Evolutionary conservation across 768 basidiomycete species (phyloP).

Genomic region (Hygrocybe punicea): DNA sequence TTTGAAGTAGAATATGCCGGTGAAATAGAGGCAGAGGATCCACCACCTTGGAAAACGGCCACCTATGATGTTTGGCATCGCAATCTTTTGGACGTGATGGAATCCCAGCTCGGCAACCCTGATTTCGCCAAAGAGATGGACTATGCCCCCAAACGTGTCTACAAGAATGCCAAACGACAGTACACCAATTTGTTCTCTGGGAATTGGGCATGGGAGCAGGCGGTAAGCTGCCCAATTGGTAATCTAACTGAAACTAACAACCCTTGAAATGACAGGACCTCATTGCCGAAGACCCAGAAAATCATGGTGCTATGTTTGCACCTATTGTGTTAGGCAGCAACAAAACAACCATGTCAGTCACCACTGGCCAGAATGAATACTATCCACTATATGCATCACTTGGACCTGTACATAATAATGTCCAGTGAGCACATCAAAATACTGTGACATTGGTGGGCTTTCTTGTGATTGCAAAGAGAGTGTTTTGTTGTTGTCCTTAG

Average conservation of each 20-base stretch:
- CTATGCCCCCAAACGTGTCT: constrained; percentile 22
- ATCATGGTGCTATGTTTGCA: constrained; percentile 31
- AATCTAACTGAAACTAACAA: not conserved
- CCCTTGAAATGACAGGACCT: constrained; percentile 18
- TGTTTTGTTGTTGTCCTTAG: constrained; percentile 3
- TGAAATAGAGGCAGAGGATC: constrained; percentile 6
- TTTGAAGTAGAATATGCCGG: constrained; percentile 21
- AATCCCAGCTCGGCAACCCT: constrained; percentile 21
- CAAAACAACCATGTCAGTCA: constrained; percentile 42
- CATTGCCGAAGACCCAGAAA: constrained; percentile 21
- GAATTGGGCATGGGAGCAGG: constrained; percentile 34
- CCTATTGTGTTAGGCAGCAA: constrained; percentile 37
- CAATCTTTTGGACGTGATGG: constrained; percentile 14
- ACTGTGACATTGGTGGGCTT: constrained; percentile 31
- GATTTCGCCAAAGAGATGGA: constrained; percentile 23
- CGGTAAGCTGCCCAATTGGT: constrained; percentile 21
- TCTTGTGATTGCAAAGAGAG: constrained; percentile 37
- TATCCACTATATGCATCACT: constrained; percentile 35
- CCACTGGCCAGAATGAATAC: constrained; percentile 39
- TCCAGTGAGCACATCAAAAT: constrained; percentile 28
- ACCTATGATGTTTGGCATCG: constrained; percentile 24
- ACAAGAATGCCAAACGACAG: constrained; percentile 11
- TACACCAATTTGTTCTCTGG: constrained; percentile 38
- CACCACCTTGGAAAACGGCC: constrained; percentile 30
- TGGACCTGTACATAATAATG: constrained; percentile 28